Evolutionary conservation across 176 grass and related monocot genomes (phyloP).

Genomic region (Lolium multiflorum): DNA sequence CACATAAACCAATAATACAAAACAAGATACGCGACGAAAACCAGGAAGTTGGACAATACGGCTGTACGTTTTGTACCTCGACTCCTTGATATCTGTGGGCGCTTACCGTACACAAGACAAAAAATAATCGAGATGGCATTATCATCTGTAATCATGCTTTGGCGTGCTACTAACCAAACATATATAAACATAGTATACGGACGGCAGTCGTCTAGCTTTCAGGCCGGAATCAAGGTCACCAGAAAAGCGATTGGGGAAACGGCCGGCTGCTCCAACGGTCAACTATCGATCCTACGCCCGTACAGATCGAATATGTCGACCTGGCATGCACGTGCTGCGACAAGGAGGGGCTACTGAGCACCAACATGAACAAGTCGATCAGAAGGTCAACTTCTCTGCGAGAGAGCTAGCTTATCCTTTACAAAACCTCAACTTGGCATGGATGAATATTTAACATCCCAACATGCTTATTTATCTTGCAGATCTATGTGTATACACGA

Average conservation of each 20-base stretch:
- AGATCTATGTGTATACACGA: no score
- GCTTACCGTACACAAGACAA: background rate
- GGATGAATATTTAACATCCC: background rate
- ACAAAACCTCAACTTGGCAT: slow-evolving; percentile 20
- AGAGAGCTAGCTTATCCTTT: slow-evolving; percentile 24
- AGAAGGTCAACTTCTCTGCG: slow-evolving; percentile 46
- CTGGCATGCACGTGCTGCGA: background rate
- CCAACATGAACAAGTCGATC: slow-evolving; percentile 9
- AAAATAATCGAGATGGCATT: background rate
- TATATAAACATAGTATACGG: background rate
- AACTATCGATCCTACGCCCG: slow-evolving; percentile 46
- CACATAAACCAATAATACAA: background rate
- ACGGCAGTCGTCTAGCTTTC: background rate
- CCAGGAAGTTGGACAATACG: background rate
- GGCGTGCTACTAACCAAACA: background rate
- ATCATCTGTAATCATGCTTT: slow-evolving; percentile 19
- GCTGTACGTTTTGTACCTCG: slow-evolving; percentile 38
- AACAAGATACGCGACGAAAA: slow-evolving; percentile 16
- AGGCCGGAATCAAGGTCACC: background rate
- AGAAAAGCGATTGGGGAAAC: background rate
- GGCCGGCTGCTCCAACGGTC: slow-evolving; percentile 11
- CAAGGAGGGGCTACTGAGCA: background rate
- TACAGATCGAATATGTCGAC: slow-evolving; percentile 21
- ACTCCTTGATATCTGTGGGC: background rate
- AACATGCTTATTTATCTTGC: no score